Percentiles rank a stretch among this genome's conserved stretches.
phyloP scores from a whole-genome alignment of 441 rosid species.

The Bocquillonia castaneifolia region DNA sequence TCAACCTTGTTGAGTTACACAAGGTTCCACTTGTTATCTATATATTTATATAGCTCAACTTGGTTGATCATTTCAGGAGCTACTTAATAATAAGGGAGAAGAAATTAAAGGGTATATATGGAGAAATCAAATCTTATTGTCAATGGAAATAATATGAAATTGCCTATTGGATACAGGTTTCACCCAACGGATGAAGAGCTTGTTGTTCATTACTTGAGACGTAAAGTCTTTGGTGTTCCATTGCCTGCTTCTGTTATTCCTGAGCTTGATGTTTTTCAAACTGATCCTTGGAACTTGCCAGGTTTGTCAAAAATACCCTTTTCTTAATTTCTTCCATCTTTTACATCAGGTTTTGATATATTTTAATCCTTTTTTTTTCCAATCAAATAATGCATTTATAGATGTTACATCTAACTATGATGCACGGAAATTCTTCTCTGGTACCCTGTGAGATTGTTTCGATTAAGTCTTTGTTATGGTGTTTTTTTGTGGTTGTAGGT shows the following conservation, averaged over 20 bases:
- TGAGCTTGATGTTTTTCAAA: conserved; percentile 70
- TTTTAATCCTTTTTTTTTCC: too few species aligned
- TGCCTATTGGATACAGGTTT: conserved; percentile 87
- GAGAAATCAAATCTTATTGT: conserved; percentile 54
- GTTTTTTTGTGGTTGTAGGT: conserved; percentile 30
- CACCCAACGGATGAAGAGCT: conserved; percentile 92
- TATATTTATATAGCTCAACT: conserved; percentile 14
- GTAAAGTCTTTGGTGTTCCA: conserved; percentile 64
- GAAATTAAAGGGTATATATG: conserved; percentile 25
- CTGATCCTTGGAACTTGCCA: conserved; percentile 89
- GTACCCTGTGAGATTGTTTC: too few species aligned
- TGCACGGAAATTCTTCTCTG: too few species aligned
- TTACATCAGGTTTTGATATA: too few species aligned
- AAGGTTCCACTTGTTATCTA: too few species aligned
- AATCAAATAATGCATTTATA: too few species aligned
- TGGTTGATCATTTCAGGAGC: too few species aligned
- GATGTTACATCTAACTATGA: too few species aligned
- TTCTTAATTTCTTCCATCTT: neutral
- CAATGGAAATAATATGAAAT: conserved; percentile 51
- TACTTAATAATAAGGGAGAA: neutral
- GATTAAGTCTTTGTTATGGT: too few species aligned
- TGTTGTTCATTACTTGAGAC: conserved; percentile 67
- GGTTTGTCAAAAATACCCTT: conserved; percentile 35
- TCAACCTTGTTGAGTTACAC: neutral
- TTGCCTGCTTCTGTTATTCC: conserved; percentile 89